phyloP scores from a whole-genome alignment of 1,284 basidiomycete genomes.

The Apiotrichum veenhuisii region DNA sequence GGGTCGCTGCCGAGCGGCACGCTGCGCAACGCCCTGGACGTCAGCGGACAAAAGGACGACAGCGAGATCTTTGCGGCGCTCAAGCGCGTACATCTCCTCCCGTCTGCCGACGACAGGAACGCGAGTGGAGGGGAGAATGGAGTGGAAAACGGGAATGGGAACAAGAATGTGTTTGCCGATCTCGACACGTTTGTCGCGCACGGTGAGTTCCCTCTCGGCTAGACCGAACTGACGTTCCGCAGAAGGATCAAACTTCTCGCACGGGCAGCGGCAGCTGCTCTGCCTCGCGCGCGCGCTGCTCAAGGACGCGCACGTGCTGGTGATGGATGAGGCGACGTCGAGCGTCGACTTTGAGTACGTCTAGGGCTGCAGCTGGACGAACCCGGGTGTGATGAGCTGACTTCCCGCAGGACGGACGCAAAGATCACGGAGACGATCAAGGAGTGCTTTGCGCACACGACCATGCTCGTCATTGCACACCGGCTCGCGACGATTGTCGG shows the following conservation, averaged over 20 bases:
- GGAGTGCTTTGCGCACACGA: slow-evolving; percentile 61
- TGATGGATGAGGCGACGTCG: slow-evolving; percentile 59
- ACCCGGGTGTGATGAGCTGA: no score
- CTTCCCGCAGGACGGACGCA: slow-evolving; percentile 59
- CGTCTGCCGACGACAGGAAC: background rate
- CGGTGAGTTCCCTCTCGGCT: slow-evolving; percentile 10
- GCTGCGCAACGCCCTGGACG: slow-evolving; percentile 63
- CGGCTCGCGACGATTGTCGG: slow-evolving; percentile 57
- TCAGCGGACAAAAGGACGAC: slow-evolving; percentile 48
- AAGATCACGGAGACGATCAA: slow-evolving; percentile 71
- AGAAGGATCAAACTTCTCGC: slow-evolving; percentile 65
- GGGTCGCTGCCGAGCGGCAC: slow-evolving; percentile 52
- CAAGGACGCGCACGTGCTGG: slow-evolving; percentile 65
- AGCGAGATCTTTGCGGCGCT: slow-evolving; percentile 57
- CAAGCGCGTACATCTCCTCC: slow-evolving; percentile 56
- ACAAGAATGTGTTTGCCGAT: slow-evolving; percentile 56
- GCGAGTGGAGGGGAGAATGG: background rate
- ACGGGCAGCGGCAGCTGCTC: slow-evolving; percentile 72
- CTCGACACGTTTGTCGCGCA: slow-evolving; percentile 50
- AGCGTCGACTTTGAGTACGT: slow-evolving; percentile 68
- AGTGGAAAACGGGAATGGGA: slow-evolving; percentile 52
- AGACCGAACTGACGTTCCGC: background rate
- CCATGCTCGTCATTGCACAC: slow-evolving; percentile 70
- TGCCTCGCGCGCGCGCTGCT: slow-evolving; percentile 68
- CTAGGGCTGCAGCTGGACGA: background rate